Evolutionary conservation across 306 rosid genomes (phyloP), one percentile per base, ranked within the genome.

Genomic region (Fragaria iinumae): DNA sequence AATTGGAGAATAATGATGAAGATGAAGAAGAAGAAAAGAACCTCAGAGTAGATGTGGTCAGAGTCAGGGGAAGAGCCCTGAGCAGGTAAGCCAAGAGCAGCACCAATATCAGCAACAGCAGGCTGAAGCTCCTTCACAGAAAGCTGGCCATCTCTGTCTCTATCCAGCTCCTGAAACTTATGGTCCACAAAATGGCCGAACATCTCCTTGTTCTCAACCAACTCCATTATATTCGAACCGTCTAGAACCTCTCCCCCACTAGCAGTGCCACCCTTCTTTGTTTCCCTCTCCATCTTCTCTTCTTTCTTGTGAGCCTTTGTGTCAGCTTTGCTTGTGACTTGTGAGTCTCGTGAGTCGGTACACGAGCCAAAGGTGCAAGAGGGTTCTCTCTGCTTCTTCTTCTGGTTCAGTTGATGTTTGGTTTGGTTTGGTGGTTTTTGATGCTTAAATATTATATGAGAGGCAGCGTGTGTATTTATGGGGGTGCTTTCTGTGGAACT

Each of bases 61-160:
- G 99, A 91, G 50, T 89, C 90, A 48, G 92, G 83, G 60, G 90
- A 87, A 59, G 93, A 55, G 12, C 93, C 97, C 71, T 84, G 93
- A 77, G 96, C 88, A 74, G 99, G 99, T 75, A 96, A 84, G 57
- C 99, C 99, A 55, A 96, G 89, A 76, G 98, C 98, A 69, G 92
- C 96, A 62, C 99, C 99, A 43, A 96, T 92, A 84, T 92, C 97
- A 73, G 98, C 90, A 70, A 96, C 98, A 72, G 98, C 97, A 81
- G 99, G 99, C 25, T 95, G 84, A 5, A 96, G 98, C 74, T 96
- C 99, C 56, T 88, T 81, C 77, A 92, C 86, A 4, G 99, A 96
- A 69, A 96, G 96, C 34, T 88, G 80, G 12, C 97, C 99, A 48
- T 96, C 99, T 88, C 77, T 81, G 85, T 96, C 97, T 29, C 62